phyloP scores from a whole-genome alignment of 192 early-diverging fungal genomes.

The Coemansia sp. region DNA sequence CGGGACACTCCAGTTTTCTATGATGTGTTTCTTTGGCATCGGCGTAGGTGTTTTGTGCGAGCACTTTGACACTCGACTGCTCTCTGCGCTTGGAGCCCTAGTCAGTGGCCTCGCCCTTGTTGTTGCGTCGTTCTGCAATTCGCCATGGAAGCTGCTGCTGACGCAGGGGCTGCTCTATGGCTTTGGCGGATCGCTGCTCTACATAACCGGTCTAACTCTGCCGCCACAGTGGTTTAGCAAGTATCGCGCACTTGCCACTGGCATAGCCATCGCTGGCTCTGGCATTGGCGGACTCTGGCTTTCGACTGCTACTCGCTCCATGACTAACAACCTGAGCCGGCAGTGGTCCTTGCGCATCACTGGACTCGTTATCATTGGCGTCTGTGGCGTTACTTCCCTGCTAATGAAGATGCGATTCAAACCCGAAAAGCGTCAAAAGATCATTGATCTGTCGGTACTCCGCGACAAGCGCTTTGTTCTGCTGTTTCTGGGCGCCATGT shows the following conservation, averaged over 20 bases:
- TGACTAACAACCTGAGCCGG: constrained; percentile 59
- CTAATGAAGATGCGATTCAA: constrained; percentile 30
- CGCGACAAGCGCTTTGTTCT: constrained; percentile 19
- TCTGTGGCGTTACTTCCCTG: constrained; percentile 12
- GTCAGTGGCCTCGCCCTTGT: constrained; percentile 21
- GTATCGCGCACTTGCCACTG: constrained; percentile 66
- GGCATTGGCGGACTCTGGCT: constrained; percentile 73
- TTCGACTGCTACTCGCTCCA: constrained; percentile 56
- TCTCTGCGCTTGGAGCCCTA: constrained; percentile 18
- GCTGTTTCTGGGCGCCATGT: constrained; percentile 22
- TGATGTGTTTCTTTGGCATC: constrained; percentile 40
- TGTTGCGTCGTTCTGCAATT: constrained; percentile 31
- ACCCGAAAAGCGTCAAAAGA: constrained; percentile 15
- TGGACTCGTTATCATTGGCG: constrained; percentile 56
- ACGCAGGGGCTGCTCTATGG: constrained; percentile 78
- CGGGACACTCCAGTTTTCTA: constrained; percentile 32
- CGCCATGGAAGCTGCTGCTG: constrained; percentile 66
- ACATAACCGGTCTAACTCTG: constrained; percentile 65
- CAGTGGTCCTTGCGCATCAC: constrained; percentile 69
- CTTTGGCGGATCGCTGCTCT: constrained; percentile 63
- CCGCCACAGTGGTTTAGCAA: constrained; percentile 71
- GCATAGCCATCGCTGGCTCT: constrained; percentile 70
- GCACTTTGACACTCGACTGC: constrained; percentile 23
- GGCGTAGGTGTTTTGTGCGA: constrained; percentile 28
- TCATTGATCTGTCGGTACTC: constrained; percentile 22